A percentile compares a stretch with the other conserved stretches of the same genome.
Conservation (phyloP, 169 alveolate genomes). For the Amoebophrya sp. region DNA sequence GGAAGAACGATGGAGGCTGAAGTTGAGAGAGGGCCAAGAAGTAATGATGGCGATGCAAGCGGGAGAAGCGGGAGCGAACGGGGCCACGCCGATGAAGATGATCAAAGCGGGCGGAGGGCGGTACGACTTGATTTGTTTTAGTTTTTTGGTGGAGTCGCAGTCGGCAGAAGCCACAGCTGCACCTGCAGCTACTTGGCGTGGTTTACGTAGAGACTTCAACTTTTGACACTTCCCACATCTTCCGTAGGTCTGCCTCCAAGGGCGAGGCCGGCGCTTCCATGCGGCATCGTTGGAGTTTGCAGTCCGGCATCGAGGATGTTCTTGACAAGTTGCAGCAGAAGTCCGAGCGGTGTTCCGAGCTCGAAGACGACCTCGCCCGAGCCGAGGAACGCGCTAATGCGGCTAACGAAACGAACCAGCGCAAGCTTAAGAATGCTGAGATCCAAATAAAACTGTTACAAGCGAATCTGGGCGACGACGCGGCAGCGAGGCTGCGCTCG, state of each 20-base stretch:
- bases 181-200: neutral
- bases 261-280: too few species aligned
- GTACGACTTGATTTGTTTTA: neutral
- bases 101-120: neutral
- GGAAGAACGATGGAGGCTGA: neutral
- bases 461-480: neutral
- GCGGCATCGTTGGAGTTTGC: neutral
- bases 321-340: neutral
- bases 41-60: neutral
- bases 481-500: neutral
- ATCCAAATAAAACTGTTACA: neutral
- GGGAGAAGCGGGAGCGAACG: neutral
- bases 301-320: neutral
- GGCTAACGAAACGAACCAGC: neutral
- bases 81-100: neutral
- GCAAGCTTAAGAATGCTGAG: neutral
- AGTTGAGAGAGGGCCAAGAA: neutral
- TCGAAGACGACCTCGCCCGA: neutral
- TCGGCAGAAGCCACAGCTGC: neutral
- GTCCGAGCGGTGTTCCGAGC: neutral
- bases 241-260: too few species aligned
- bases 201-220: neutral
- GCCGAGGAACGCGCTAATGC: neutral
- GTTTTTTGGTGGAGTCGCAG: too few species aligned
- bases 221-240: too few species aligned